Base-by-base conservation (phyloP, 306 rosid genomes). In the Malus sieversii region DNA sequence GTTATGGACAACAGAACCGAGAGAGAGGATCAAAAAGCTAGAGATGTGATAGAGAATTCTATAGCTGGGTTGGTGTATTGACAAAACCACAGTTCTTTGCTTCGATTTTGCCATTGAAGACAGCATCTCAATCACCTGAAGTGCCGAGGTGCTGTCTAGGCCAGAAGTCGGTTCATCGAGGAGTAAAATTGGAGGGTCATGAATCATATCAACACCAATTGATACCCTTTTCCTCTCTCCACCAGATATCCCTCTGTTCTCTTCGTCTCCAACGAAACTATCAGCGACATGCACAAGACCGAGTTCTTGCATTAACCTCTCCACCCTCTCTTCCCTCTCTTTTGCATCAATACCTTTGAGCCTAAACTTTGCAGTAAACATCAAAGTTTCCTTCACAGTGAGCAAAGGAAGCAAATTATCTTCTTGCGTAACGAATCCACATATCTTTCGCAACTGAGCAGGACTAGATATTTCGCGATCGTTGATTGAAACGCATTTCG, bases 151-250 rank as follows among this genome's bases (percentile, higher is more conserved):
- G 81, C 95, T 90, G 51, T 93, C 98, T 18, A 93, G 84, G 33
- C 97, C 95, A 27, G 97, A 90, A 44, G 98, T 90, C 74, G 98
- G 97, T 25, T 93, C 98, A 86, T 93, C 96, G 8, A 94, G 84
- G 61, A 94, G 80, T 61, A 94, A 73, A 86, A 93, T 84, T 57
- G 87, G 82, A 46, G 98, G 97, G 22, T 93, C 86, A 60, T 90
- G 92, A 77, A 93, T 90, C 90, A 93, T 89, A 29, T 93, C 98
- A 65, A 93, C 89, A 10, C 95, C 97, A 64, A 93, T 93, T 20
- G 98, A 93, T 3, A 90, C 98, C 82, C 97, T 87, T 83, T 90
- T 90, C 80, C 88, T 89, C 65, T 90, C 98, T 23, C 98, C 97
- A 45, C 98, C 93, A 32, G 98, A 93, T 15, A 90, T 87, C 40